A percentile compares a stretch with the other conserved stretches of the same genome.
Conservation (phyloP, 805 yeast species). For the Candida tallmaniae region DNA sequence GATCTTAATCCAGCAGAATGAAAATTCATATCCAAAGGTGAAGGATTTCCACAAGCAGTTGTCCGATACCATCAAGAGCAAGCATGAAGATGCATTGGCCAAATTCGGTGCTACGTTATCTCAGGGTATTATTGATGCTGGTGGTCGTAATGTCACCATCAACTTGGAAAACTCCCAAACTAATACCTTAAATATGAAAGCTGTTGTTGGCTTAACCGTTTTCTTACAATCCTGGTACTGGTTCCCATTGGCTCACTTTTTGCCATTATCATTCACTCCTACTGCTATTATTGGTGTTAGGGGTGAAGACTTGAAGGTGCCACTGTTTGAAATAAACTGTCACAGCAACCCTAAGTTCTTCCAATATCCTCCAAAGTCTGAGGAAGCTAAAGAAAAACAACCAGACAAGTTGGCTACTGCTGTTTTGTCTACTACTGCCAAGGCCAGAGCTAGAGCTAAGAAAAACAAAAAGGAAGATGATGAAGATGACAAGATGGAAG, state of each 20-base stretch:
- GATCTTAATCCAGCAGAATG: constrained; percentile 86
- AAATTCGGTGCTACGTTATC: constrained; percentile 96
- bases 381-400: constrained; percentile 72
- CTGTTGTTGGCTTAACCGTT: constrained; percentile 86
- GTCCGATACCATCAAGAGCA: constrained; percentile 72
- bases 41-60: constrained; percentile 68
- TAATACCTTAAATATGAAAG: constrained; percentile 83
- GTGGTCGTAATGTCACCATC: constrained; percentile 96
- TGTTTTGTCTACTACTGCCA: constrained; percentile 87
- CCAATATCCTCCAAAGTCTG: constrained; percentile 85
- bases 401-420: constrained; percentile 91
- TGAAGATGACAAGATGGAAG: constrained; percentile 42
- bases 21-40: constrained; percentile 75
- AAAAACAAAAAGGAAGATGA: constrained; percentile 53
- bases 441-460: constrained; percentile 90
- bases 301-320: constrained; percentile 72
- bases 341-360: constrained; percentile 76
- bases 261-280: constrained; percentile 87
- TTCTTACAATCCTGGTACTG: constrained; percentile 97
- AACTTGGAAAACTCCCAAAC: constrained; percentile 84
- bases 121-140: constrained; percentile 97
- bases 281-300: constrained; percentile 86
- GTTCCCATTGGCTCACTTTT: constrained; percentile 95
- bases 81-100: constrained; percentile 95
- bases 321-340: constrained; percentile 76